Evolutionary conservation across 2,329 filamentous ascomycete species (phyloP).

Genomic region (Colletotrichum falcatum): DNA sequence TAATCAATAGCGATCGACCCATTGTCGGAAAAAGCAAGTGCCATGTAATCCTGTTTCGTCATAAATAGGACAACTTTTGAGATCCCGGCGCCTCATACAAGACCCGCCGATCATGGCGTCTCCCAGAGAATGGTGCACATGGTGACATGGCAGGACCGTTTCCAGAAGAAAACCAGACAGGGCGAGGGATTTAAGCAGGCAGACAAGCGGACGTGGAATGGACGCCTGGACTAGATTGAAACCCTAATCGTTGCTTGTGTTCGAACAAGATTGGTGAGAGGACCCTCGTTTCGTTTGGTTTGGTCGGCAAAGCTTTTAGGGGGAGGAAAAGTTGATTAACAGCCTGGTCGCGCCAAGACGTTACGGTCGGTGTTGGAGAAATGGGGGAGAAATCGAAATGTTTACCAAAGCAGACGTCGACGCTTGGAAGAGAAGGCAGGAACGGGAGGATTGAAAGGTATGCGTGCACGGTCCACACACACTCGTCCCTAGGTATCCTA

Average conservation of each 20-base stretch:
- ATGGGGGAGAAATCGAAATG: neutral
- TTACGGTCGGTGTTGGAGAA: neutral
- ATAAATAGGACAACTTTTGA: neutral
- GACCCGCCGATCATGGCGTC: neutral
- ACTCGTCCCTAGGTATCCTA: slow-evolving; percentile 28
- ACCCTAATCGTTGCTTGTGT: neutral
- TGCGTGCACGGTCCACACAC: slow-evolving; percentile 29
- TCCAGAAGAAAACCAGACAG: neutral
- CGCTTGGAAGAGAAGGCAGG: neutral
- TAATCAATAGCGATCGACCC: neutral
- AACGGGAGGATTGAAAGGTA: neutral
- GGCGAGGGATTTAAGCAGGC: neutral
- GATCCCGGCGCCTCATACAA: neutral
- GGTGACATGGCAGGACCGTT: neutral
- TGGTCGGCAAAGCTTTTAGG: neutral
- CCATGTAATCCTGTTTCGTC: neutral
- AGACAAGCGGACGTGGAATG: neutral
- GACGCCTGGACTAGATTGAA: neutral
- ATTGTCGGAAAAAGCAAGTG: neutral
- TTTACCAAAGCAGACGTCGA: neutral
- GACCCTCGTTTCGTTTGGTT: neutral
- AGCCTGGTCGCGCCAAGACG: neutral
- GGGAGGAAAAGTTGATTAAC: neutral
- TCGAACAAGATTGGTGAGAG: slow-evolving; percentile 6
- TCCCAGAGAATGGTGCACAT: neutral